A percentile compares a stretch with the other conserved stretches of the same genome.
phyloP scores from a whole-genome alignment of 257 asterid genomes.

The Osmanthus fragrans region DNA sequence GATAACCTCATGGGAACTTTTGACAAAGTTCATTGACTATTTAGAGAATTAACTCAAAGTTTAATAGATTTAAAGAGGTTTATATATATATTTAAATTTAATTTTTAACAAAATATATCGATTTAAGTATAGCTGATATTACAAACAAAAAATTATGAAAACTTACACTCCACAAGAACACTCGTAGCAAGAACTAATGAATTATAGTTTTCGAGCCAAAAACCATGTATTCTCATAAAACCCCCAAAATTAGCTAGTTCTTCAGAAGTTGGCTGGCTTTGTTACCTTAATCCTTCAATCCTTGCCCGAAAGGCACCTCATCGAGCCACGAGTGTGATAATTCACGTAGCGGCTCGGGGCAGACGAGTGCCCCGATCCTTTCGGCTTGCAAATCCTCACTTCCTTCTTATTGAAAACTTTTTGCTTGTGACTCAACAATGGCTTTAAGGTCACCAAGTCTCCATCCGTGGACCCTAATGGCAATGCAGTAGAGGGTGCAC shows the following conservation, averaged over 20 bases:
- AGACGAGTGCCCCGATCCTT: conserved; percentile 69
- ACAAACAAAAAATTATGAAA: not conserved
- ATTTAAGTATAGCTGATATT: not conserved
- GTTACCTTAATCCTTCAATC: not conserved
- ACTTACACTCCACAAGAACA: not conserved
- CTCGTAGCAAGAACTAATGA: not conserved
- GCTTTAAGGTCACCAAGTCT: conserved; percentile 33
- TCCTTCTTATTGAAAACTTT: conserved; percentile 32
- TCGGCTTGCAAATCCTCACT: conserved; percentile 71
- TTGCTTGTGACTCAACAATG: conserved; percentile 36
- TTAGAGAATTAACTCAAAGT: no score
- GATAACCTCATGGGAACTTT: no score
- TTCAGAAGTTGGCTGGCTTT: not conserved
- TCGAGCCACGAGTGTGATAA: conserved; percentile 47
- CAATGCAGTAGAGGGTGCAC: conserved; percentile 58
- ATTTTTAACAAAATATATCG: no score
- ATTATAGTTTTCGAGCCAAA: not conserved
- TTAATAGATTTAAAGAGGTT: no score
- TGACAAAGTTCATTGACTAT: no score
- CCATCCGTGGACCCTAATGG: conserved; percentile 22
- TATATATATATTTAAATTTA: not conserved
- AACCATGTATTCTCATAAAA: not conserved
- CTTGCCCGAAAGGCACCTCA: conserved; percentile 36
- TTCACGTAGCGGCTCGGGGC: conserved; percentile 84
- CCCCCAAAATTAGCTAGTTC: not conserved